Evolutionary conservation across 345 rosid species (phyloP).

Genomic region (Eucalyptus marginata): DNA sequence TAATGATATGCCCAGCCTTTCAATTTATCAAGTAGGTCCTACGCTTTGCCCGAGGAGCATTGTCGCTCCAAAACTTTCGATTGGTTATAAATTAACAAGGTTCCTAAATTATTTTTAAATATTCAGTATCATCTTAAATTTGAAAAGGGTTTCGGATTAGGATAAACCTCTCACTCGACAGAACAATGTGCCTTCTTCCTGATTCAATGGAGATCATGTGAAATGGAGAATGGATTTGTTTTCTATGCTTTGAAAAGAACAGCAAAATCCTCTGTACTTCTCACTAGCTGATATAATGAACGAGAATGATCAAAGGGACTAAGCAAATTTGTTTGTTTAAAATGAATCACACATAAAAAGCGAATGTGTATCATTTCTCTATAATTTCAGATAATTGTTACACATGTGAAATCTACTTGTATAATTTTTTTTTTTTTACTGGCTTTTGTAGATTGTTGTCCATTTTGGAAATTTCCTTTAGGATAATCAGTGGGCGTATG

Average conservation of each 20-base stretch:
- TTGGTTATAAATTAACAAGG: no score
- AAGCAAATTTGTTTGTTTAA: not conserved
- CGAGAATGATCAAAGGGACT: not conserved
- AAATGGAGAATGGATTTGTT: not conserved
- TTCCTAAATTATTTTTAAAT: no score
- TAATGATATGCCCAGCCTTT: no score
- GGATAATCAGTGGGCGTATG: not conserved
- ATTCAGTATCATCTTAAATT: no score
- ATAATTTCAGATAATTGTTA: not conserved
- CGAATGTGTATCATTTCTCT: not conserved
- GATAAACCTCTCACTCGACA: not conserved
- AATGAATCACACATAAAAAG: not conserved
- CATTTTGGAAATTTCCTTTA: not conserved
- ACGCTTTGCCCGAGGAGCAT: no score
- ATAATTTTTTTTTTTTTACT: not conserved
- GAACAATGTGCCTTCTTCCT: not conserved
- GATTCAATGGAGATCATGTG: not conserved
- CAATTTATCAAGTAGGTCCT: no score
- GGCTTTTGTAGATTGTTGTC: not conserved
- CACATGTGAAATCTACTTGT: not conserved
- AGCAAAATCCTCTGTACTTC: not conserved
- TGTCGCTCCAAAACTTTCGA: no score
- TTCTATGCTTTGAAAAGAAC: no score
- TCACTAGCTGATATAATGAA: not conserved
- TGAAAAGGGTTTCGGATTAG: no score